Evolutionary conservation across 352 stramenopile species (phyloP).

Genomic region (Achlya hypogyna): DNA sequence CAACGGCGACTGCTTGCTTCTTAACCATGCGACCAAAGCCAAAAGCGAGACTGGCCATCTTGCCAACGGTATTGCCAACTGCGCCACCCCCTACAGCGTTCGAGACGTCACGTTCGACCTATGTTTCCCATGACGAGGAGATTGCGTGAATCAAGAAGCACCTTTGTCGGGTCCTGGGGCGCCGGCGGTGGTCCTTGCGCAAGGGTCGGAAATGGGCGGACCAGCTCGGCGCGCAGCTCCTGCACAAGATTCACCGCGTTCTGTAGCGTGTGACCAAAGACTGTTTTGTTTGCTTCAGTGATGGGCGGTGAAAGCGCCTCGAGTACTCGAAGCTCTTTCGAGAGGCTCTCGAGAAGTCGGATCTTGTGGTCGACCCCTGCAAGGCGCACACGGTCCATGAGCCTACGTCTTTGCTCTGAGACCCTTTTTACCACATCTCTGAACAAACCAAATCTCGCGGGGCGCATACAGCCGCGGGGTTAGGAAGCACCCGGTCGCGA

Average conservation of each 20-base stretch:
- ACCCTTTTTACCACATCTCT: background rate
- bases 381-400: slow-evolving; percentile 35
- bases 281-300: slow-evolving; percentile 2
- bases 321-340: slow-evolving; percentile 9
- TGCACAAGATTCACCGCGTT: background rate
- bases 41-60: slow-evolving; percentile 70
- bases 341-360: slow-evolving; percentile 1
- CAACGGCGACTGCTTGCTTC: slow-evolving; percentile 72
- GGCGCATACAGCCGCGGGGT: slow-evolving; percentile 62
- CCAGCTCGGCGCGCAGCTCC: slow-evolving; percentile 2
- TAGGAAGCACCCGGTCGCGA: slow-evolving; percentile 62
- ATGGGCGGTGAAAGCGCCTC: slow-evolving; percentile 2
- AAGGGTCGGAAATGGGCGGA: slow-evolving; percentile 13
- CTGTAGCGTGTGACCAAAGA: slow-evolving; percentile 12
- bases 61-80: slow-evolving; percentile 39
- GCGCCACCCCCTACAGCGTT: slow-evolving; percentile 8
- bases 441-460: slow-evolving; percentile 58
- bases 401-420: background rate
- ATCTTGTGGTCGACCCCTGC: slow-evolving; percentile 23
- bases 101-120: slow-evolving; percentile 15
- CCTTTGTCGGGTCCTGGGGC: slow-evolving; percentile 7
- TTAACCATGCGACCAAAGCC: slow-evolving; percentile 79
- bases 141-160: background rate
- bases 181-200: background rate
- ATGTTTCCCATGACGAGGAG: background rate